These are phyloP conservation scores for Melanomma pulvis-pyrius DNA, from an alignment of 495 filamentous ascomycete species.

Conservation along the genomic window DNA sequence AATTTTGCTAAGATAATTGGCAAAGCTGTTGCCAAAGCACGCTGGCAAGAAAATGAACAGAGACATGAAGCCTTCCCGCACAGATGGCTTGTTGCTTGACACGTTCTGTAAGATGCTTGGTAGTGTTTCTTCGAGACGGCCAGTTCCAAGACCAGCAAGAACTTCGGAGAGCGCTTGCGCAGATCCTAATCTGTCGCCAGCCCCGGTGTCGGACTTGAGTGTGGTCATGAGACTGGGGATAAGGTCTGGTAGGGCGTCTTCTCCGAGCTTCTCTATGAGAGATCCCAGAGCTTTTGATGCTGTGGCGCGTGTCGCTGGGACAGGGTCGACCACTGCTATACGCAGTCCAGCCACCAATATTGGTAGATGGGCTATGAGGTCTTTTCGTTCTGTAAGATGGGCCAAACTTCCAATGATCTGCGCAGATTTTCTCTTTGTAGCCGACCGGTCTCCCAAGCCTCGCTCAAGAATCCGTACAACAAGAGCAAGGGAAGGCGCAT, in stretches of 20 bases:
- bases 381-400: conserved; percentile 94
- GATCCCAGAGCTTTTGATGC: conserved; percentile 95
- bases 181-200: conserved; percentile 91
- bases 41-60: conserved; percentile 98
- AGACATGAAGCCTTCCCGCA: conserved; percentile 98
- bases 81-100: conserved; percentile 82
- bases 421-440: conserved; percentile 90
- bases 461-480: conserved; percentile 94
- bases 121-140: conserved; percentile 89
- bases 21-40: conserved; percentile 98
- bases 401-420: conserved; percentile 97
- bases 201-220: conserved; percentile 94
- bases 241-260: conserved; percentile 94
- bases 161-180: conserved; percentile 97
- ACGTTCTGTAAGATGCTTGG: conserved; percentile 97
- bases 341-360: conserved; percentile 91
- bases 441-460: conserved; percentile 84
- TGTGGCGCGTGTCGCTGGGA: conserved; percentile 94
- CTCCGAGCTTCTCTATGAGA: conserved; percentile 93
- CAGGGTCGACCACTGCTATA: conserved; percentile 87
- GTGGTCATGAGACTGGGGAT: conserved; percentile 97
- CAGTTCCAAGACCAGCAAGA: conserved; percentile 88
- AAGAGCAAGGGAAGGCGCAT: conserved; percentile 90
- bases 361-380: conserved; percentile 86
- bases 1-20: conserved; percentile 90